A percentile compares a stretch with the other conserved stretches of the same genome.
Conservation (phyloP, 352 stramenopile genomes). For the Pythium angustatum region DNA sequence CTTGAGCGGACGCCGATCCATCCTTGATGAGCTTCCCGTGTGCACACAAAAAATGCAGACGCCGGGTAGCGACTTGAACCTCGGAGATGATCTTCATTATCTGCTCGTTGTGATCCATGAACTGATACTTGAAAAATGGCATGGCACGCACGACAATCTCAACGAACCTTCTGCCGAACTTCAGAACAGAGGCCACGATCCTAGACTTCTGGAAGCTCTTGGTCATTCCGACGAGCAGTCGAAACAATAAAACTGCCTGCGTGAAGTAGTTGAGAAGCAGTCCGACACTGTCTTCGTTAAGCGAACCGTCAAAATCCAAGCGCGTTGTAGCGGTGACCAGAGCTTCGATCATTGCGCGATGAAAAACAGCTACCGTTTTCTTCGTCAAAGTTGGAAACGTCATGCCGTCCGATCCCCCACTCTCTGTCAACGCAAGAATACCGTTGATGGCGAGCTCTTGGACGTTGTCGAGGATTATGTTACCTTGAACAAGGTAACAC, state of each 20-base stretch:
- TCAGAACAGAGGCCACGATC: conserved; percentile 55
- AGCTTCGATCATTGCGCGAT: conserved; percentile 50
- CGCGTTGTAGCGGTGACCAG: conserved; percentile 40
- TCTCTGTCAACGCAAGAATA: conserved; percentile 44
- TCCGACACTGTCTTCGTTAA: conserved; percentile 21
- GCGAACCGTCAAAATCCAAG: conserved; percentile 35
- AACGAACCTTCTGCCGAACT: conserved; percentile 52
- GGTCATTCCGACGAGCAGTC: conserved; percentile 59
- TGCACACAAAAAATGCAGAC: conserved; percentile 63
- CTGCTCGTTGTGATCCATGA: conserved; percentile 42
- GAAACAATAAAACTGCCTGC: conserved; percentile 58
- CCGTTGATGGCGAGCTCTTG: conserved; percentile 48
- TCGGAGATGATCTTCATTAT: conserved; percentile 56
- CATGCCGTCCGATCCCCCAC: conserved; percentile 22
- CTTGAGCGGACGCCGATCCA: conserved; percentile 46
- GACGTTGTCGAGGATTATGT: conserved; percentile 46
- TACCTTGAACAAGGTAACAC: conserved; percentile 42
- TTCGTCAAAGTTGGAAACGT: conserved; percentile 51
- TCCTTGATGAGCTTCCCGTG: conserved; percentile 68
- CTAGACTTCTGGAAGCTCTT: conserved; percentile 57
- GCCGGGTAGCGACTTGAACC: conserved; percentile 58
- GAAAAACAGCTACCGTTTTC: conserved; percentile 49
- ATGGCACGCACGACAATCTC: conserved; percentile 51
- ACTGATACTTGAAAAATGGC: conserved; percentile 58
- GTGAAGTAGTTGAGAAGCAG: conserved; percentile 55